phyloP scores from a whole-genome alignment of 1,284 basidiomycete genomes.

The Trametes hirsuta region DNA sequence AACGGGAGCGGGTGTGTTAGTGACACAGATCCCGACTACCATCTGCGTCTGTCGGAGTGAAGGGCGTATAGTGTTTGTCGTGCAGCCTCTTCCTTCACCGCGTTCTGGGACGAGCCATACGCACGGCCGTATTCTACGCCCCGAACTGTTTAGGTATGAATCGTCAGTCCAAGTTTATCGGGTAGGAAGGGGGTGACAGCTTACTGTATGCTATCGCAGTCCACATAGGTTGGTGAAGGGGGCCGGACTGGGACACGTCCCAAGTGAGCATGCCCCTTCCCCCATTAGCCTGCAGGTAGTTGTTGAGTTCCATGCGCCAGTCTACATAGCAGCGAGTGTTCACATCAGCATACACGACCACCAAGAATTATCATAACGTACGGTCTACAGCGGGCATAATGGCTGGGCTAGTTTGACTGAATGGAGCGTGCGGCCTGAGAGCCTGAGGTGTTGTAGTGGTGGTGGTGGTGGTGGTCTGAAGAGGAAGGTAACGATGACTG shows the following conservation, averaged over 20 bases:
- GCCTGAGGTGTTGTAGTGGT: neutral
- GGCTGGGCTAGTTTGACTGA: neutral
- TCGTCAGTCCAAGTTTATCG: neutral
- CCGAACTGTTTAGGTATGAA: constrained; percentile 23
- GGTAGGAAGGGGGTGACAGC: constrained; percentile 8
- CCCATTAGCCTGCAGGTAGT: constrained; percentile 38
- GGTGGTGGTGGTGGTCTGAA: neutral
- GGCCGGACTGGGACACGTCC: constrained; percentile 33
- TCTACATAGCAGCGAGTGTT: constrained; percentile 23
- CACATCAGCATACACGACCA: neutral
- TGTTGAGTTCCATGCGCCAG: constrained; percentile 40
- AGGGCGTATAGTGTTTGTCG: constrained; percentile 32
- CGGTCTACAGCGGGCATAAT: constrained; percentile 28
- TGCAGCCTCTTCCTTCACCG: constrained; percentile 38
- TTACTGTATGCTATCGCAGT: constrained; percentile 35
- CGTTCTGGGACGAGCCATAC: constrained; percentile 26
- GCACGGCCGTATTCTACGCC: constrained; percentile 34
- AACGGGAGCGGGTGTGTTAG: neutral
- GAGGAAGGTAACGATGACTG: constrained; percentile 17
- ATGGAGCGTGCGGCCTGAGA: neutral
- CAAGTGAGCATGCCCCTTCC: constrained; percentile 31
- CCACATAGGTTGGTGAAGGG: constrained; percentile 36
- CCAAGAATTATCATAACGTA: constrained; percentile 7
- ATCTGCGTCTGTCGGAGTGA: constrained; percentile 22
- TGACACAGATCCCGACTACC: constrained; percentile 1